Conservation (phyloP, 345 rosid species). For the Ceriops tagal region DNA sequence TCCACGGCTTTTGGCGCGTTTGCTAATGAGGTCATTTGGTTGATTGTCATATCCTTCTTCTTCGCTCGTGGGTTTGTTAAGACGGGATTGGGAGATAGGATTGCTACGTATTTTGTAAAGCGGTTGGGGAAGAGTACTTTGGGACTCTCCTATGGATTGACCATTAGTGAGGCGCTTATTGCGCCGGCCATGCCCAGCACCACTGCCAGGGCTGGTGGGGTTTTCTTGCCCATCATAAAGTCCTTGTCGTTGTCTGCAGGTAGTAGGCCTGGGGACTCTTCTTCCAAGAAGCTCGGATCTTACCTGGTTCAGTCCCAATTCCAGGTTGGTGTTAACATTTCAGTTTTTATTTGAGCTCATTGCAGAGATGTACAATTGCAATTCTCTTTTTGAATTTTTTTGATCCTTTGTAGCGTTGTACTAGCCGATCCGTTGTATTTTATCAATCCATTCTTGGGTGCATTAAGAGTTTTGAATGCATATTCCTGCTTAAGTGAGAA, state of each 20-base stretch:
- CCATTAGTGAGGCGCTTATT: conserved; percentile 81
- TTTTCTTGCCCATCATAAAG: conserved; percentile 88
- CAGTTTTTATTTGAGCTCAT: not conserved
- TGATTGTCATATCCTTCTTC: conserved; percentile 96
- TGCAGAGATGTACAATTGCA: not conserved
- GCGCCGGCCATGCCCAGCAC: conserved; percentile 99
- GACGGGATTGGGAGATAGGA: conserved; percentile 88
- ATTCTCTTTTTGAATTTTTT: not conserved
- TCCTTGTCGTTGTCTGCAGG: conserved; percentile 77
- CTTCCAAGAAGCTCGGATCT: conserved; percentile 73
- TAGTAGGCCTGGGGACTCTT: conserved; percentile 70
- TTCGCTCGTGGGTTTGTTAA: conserved; percentile 97
- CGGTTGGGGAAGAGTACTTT: conserved; percentile 89
- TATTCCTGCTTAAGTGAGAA: too few relatives aligned
- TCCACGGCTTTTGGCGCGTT: conserved; percentile 80
- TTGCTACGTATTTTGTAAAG: conserved; percentile 91
- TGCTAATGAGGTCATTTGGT: conserved; percentile 89
- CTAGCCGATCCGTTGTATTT: not conserved
- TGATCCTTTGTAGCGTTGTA: not conserved
- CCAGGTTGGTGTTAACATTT: conserved; percentile 46
- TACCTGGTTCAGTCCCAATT: conserved; percentile 77
- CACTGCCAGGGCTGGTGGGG: conserved; percentile 92
- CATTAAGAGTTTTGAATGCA: too few relatives aligned
- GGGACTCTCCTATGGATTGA: conserved; percentile 86
- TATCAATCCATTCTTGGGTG: too few relatives aligned